Percentiles rank a stretch among this genome's conserved stretches.
phyloP scores from a whole-genome alignment of 2,329 filamentous ascomycete genomes.

The Botrytis cinerea region DNA sequence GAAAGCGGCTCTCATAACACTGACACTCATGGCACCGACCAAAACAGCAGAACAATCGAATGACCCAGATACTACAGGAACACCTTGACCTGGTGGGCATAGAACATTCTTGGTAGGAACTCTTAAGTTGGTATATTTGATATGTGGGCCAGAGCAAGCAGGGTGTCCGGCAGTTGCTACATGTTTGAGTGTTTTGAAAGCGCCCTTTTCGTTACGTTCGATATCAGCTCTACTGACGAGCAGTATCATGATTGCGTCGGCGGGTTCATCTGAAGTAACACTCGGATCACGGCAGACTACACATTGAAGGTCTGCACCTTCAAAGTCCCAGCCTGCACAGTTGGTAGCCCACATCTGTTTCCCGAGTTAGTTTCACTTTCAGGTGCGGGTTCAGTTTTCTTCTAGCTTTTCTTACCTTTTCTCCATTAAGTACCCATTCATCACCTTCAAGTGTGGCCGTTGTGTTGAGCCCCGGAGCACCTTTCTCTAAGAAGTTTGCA shows the following conservation, averaged over 20 bases:
- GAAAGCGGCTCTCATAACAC: conserved; percentile 56
- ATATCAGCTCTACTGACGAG: conserved; percentile 52
- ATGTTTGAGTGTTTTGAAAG: conserved; percentile 51
- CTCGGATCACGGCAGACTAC: conserved; percentile 49
- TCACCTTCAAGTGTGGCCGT: conserved; percentile 52
- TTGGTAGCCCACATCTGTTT: conserved; percentile 56
- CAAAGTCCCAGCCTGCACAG: conserved; percentile 54
- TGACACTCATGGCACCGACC: conserved; percentile 56
- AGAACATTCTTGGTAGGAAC: conserved; percentile 52
- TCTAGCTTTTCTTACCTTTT: conserved; percentile 47
- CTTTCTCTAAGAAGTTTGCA: conserved; percentile 54
- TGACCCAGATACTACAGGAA: conserved; percentile 47
- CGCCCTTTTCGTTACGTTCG: conserved; percentile 45
- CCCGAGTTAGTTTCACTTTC: not conserved
- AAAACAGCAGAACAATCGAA: conserved; percentile 47
- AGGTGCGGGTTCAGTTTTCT: not conserved
- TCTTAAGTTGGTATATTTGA: conserved; percentile 50
- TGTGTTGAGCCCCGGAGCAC: conserved; percentile 51
- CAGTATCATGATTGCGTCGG: conserved; percentile 50
- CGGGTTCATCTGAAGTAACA: conserved; percentile 36
- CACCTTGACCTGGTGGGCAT: conserved; percentile 47
- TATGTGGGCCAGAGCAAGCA: conserved; percentile 52
- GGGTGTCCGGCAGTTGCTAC: conserved; percentile 50
- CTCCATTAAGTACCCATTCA: conserved; percentile 54
- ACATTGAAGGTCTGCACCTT: conserved; percentile 54